Conservation (phyloP, 2,329 filamentous ascomycete species). For the Aureobasidium sp. region DNA sequence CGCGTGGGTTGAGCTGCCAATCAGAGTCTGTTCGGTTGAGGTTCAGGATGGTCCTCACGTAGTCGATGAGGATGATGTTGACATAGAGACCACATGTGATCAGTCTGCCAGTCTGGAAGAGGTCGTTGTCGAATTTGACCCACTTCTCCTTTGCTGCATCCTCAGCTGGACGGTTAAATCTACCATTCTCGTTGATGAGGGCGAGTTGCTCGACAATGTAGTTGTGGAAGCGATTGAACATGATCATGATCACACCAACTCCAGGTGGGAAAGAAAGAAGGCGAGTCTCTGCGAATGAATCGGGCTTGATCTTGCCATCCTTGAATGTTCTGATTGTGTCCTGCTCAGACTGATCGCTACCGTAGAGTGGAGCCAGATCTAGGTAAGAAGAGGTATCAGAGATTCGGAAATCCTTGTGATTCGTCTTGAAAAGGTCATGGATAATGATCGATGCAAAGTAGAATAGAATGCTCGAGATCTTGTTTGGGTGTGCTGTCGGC, state of each 20-base stretch:
- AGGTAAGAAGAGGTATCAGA: conserved; percentile 68
- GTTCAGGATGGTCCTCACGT: conserved; percentile 48
- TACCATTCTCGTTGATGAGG: conserved; percentile 74
- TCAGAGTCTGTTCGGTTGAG: conserved; percentile 37
- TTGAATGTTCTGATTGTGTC: conserved; percentile 57
- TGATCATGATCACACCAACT: conserved; percentile 59
- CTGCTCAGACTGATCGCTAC: conserved; percentile 60
- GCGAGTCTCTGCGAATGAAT: conserved; percentile 61
- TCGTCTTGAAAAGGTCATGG: conserved; percentile 59
- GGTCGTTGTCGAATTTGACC: conserved; percentile 38
- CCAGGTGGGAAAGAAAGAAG: conserved; percentile 61
- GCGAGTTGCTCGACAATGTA: conserved; percentile 72
- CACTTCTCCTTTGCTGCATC: conserved; percentile 27
- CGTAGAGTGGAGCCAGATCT: conserved; percentile 66
- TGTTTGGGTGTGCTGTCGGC: conserved; percentile 60
- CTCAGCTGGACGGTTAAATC: conserved; percentile 65
- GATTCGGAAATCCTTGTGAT: conserved; percentile 54
- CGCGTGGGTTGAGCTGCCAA: conserved; percentile 40
- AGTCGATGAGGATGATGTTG: conserved; percentile 48
- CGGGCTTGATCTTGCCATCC: conserved; percentile 63
- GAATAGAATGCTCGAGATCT: conserved; percentile 69
- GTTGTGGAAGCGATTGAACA: conserved; percentile 76
- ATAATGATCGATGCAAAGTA: conserved; percentile 64
- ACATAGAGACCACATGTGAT: conserved; percentile 48
- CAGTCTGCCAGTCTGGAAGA: conserved; percentile 47